Conservation (phyloP, 371 early-diverging fungal genomes). For the Zopfochytrium polystomum region DNA sequence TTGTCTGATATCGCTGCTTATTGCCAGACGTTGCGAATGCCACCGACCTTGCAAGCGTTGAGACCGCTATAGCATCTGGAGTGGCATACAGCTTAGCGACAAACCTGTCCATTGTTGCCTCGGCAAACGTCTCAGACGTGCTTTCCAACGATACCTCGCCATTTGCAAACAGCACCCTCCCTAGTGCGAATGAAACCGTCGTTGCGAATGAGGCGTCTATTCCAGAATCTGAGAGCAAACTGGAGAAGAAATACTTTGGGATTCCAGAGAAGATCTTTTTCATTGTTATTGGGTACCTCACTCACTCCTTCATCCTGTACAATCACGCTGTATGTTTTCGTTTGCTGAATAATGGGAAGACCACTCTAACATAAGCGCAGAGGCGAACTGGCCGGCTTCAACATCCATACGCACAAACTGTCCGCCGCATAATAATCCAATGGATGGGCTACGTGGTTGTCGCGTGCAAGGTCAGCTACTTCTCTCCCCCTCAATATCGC, state of each 20-base stretch:
- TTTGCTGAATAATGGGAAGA: background rate
- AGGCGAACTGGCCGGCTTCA: conserved; percentile 29
- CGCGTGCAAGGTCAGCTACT: conserved; percentile 25
- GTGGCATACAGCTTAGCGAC: no score
- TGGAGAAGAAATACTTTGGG: conserved; percentile 8
- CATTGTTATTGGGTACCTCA: conserved; percentile 31
- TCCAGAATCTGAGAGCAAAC: background rate
- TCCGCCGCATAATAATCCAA: conserved; percentile 27
- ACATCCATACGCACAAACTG: conserved; percentile 45
- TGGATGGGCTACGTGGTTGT: conserved; percentile 23
- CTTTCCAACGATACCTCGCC: no score
- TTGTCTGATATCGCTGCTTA: conserved; percentile 3
- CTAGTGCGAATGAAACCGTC: background rate
- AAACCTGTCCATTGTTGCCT: background rate
- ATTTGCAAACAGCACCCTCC: no score
- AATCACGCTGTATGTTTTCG: conserved; percentile 33
- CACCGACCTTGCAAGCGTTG: background rate
- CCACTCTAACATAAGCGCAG: conserved; percentile 15
- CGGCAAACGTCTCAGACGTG: background rate
- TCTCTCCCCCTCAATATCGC: background rate
- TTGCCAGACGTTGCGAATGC: background rate
- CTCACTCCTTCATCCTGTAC: conserved; percentile 21
- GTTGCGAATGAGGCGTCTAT: background rate
- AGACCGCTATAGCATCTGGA: background rate
- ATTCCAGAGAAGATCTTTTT: conserved; percentile 23